phyloP scores from a whole-genome alignment of 805 yeast species.

The Starmerella powellii region DNA sequence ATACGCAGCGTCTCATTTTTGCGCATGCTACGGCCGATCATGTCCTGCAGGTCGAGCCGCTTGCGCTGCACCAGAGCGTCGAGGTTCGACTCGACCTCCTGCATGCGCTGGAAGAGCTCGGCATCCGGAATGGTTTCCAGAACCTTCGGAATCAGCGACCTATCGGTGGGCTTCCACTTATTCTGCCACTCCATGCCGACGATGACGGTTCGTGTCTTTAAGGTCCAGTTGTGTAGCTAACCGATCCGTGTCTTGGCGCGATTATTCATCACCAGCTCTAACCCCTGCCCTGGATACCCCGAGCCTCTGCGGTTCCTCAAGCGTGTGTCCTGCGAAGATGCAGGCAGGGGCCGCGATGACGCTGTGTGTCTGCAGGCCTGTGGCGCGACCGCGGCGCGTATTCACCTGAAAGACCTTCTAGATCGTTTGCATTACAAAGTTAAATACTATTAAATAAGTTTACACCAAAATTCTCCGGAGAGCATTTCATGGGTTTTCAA shows the following conservation, averaged over 20 bases:
- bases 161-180: conserved; percentile 39
- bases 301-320: too few species aligned
- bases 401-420: too few species aligned
- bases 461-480: too few species aligned
- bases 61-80: conserved; percentile 77
- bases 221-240: too few species aligned
- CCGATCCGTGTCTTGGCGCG: too few species aligned
- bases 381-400: too few species aligned
- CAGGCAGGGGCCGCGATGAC: too few species aligned
- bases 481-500: too few species aligned
- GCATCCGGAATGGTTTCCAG: conserved; percentile 51
- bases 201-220: too few species aligned
- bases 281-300: not conserved
- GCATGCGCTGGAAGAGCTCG: conserved; percentile 54
- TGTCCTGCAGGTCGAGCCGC: conserved; percentile 72
- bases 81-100: conserved; percentile 68
- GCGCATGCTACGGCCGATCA: conserved; percentile 37
- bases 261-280: not conserved
- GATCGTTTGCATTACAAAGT: not conserved
- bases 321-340: too few species aligned
- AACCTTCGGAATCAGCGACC: conserved; percentile 38
- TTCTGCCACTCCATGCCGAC: conserved; percentile 23
- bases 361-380: too few species aligned
- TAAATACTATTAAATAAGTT: not conserved
- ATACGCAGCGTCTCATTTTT: conserved; percentile 56